Evolutionary conservation across 1,139 yeast species (phyloP).

Genomic region (Geotrichum klebahnii): DNA sequence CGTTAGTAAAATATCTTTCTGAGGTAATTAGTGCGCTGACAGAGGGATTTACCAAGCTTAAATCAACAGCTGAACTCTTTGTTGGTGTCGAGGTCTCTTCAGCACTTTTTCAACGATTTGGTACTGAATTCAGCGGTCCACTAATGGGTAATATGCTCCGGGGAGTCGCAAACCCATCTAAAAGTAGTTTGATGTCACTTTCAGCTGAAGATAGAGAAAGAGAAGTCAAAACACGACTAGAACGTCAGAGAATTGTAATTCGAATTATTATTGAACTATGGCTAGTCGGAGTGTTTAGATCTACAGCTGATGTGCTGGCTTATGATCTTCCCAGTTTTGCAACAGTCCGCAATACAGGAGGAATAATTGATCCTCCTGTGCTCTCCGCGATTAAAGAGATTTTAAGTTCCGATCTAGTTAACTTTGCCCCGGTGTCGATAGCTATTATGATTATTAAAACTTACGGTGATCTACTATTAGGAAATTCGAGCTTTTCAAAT

Average conservation of each 20-base stretch:
- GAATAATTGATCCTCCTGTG: constrained; percentile 42
- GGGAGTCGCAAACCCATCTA: constrained; percentile 45
- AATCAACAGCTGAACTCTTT: constrained; percentile 54
- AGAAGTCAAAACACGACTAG: constrained; percentile 45
- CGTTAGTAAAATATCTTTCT: constrained; percentile 70
- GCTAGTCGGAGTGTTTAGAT: constrained; percentile 47
- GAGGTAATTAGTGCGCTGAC: constrained; percentile 62
- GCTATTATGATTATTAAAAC: constrained; percentile 53
- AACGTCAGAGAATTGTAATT: constrained; percentile 50
- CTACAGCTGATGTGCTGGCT: constrained; percentile 28
- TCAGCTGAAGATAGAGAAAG: constrained; percentile 40
- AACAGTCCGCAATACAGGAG: constrained; percentile 28
- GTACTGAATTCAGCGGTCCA: constrained; percentile 49
- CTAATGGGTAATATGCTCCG: constrained; percentile 49
- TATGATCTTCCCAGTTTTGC: constrained; percentile 44
- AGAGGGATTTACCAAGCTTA: constrained; percentile 58
- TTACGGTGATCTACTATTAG: constrained; percentile 37
- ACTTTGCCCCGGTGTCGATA: constrained; percentile 44
- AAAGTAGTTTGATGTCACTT: constrained; percentile 35
- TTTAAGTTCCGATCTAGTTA: constrained; percentile 46
- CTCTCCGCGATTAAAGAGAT: constrained; percentile 53
- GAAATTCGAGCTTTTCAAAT: constrained; percentile 10
- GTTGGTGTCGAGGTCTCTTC: constrained; percentile 68
- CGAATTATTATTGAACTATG: constrained; percentile 60
- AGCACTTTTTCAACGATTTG: constrained; percentile 73